These are phyloP conservation scores for Solanum piurae DNA, from an alignment of 257 asterid genomes.

Conservation along the genomic window DNA sequence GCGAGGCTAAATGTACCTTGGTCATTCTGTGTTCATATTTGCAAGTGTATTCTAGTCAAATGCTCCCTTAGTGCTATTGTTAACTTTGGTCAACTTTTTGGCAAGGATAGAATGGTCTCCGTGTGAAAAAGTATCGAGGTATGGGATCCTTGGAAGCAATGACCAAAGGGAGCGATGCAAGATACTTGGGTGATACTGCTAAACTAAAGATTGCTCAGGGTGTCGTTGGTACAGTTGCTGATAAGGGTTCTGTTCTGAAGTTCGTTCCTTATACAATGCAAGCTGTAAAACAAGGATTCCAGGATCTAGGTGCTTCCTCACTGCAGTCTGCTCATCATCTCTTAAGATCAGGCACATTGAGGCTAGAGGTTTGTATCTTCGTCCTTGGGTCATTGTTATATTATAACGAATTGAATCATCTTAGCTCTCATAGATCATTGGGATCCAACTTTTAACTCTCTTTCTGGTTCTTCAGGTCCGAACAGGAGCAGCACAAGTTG, in stretches of 20 bases:
- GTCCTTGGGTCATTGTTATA: background rate
- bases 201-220: conserved; percentile 92
- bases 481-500: conserved; percentile 72
- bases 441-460: background rate
- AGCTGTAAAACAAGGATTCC: conserved; percentile 88
- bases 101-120: conserved; percentile 32
- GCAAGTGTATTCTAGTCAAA: background rate
- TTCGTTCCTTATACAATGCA: conserved; percentile 85
- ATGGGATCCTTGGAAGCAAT: conserved; percentile 98
- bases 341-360: conserved; percentile 45
- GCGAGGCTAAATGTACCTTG: background rate
- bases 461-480: conserved; percentile 30
- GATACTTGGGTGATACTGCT: conserved; percentile 80
- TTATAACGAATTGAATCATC: background rate
- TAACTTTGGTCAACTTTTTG: background rate
- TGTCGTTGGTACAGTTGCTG: conserved; percentile 85
- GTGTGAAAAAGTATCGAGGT: conserved; percentile 67
- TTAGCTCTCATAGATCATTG: background rate
- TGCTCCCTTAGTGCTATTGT: background rate
- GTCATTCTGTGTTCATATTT: background rate
- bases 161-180: conserved; percentile 86
- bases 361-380: conserved; percentile 56
- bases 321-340: conserved; percentile 77
- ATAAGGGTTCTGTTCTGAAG: conserved; percentile 73
- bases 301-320: conserved; percentile 92